Base-by-base conservation (phyloP, 1,139 yeast genomes). In the Pichia sp. region DNA sequence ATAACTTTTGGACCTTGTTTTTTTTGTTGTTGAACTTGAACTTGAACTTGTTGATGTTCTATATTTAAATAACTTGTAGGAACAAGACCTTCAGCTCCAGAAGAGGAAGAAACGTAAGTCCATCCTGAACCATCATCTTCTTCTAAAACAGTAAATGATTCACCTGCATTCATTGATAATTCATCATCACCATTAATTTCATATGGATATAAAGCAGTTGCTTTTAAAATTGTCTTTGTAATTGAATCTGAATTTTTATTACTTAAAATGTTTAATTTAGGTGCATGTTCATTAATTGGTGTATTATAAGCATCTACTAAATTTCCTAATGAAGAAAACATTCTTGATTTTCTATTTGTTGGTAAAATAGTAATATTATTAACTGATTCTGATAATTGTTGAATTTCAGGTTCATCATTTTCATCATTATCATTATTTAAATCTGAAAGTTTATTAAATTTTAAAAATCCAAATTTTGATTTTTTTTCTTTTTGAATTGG, bases 71-170 rank as follows among this genome's bases (percentile, higher is more conserved):
- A 93, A 1, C 84, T 64, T 0, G 95, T 79, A 1, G 99, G 99
- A 3, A 89, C 96, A 24, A 91, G 68, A 0, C 99, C 99, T 37
- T 65, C 65, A 10, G 61, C 57, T 50, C 82, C 69, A 39, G 66
- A 51, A 36, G 61, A 39, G 42, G 66, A 61, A 41, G 62, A 49
- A 53, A 81, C 75, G 51, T 64, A 62, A 1, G 95, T 81, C 99
- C 99, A 93, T 0, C 99, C 99, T 7, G 91, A 80, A 0, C 96
- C 96, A 51, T 85, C 91, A 59, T 91, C 97, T 4, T 66, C 66
- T 38, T 75, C 78, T 0, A 82, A 47, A 3, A 91, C 70, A 5
- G 63, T 64, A 30, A 89, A 62, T 5, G 63, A 56, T 35, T 85
- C 94, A 6, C 93, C 89, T 0, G 75, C 74, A 8, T 55, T 48